These are phyloP conservation scores for Globisporangium canariense DNA, from an alignment of 352 stramenopile genomes.

Conservation along the genomic window DNA sequence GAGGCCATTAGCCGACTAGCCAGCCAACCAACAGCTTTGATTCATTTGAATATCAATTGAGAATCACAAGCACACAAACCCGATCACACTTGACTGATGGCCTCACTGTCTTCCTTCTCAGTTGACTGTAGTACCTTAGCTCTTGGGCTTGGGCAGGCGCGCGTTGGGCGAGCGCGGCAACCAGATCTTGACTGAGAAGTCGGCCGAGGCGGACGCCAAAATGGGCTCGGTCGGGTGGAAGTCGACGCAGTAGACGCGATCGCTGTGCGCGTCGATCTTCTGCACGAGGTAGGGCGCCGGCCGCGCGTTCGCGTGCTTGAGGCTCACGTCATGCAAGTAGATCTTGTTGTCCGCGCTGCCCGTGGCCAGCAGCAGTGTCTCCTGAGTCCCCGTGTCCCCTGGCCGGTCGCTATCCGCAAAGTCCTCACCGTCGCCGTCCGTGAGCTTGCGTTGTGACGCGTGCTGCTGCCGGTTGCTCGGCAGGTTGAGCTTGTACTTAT, in stretches of 20 bases:
- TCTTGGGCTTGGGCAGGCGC: constrained; percentile 62
- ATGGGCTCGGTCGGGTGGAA: constrained; percentile 86
- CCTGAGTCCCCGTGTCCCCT: constrained; percentile 36
- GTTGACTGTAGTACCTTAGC: constrained; percentile 13
- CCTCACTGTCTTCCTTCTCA: neutral
- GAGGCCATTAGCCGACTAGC: neutral
- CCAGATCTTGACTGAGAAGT: constrained; percentile 88
- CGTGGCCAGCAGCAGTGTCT: constrained; percentile 80
- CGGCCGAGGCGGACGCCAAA: constrained; percentile 78
- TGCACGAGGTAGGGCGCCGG: constrained; percentile 65
- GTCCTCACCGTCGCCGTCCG: constrained; percentile 74
- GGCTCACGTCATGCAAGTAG: constrained; percentile 83
- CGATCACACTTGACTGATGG: neutral
- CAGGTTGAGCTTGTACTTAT: constrained; percentile 83
- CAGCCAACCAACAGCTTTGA: neutral
- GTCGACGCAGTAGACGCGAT: constrained; percentile 88
- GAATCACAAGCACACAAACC: neutral
- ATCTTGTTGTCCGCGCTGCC: constrained; percentile 86
- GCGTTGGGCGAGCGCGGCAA: constrained; percentile 50
- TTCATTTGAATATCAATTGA: constrained; percentile 1
- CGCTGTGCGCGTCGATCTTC: constrained; percentile 83
- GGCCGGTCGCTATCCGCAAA: constrained; percentile 46
- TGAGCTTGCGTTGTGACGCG: constrained; percentile 56
- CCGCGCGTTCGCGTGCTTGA: constrained; percentile 45
- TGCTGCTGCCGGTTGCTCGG: constrained; percentile 37